Conservation (phyloP, 1,139 yeast genomes). For the Blastobotrys capitulatus region DNA sequence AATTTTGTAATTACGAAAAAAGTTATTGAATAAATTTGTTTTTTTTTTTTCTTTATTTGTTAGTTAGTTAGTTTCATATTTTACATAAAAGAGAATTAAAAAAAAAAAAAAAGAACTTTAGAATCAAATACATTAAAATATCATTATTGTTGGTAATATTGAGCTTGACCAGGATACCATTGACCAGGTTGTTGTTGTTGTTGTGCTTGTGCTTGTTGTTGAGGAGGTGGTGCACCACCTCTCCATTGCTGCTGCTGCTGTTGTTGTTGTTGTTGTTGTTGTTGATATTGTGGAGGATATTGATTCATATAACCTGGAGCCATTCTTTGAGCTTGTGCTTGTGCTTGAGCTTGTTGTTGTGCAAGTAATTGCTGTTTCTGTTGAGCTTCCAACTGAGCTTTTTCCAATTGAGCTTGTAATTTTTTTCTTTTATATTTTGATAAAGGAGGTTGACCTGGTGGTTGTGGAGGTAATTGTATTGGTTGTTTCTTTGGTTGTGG, state of each 20-base stretch:
- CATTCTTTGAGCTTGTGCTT: neutral
- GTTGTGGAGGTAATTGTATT: too few relatives aligned
- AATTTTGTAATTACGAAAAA: constrained; percentile 19
- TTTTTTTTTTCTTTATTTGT: too few relatives aligned
- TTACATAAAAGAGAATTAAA: too few relatives aligned
- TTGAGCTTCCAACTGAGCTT: too few relatives aligned
- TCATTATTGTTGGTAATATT: neutral
- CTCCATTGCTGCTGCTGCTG: neutral
- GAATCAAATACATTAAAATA: too few relatives aligned
- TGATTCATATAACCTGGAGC: neutral
- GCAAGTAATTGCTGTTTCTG: constrained; percentile 9
- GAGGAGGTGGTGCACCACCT: neutral
- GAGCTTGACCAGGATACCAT: neutral
- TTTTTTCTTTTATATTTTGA: too few relatives aligned
- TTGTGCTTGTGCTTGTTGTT: too few relatives aligned
- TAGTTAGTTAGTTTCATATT: too few relatives aligned
- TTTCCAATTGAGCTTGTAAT: too few relatives aligned
- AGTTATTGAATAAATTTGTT: neutral
- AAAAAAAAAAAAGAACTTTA: neutral
- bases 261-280: neutral
- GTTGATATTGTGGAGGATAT: constrained; percentile 4
- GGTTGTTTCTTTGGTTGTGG: too few relatives aligned
- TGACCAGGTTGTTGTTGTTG: neutral
- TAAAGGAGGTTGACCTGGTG: too few relatives aligned
- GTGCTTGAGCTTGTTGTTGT: neutral